Evolutionary conservation across 2,329 filamentous ascomycete genomes (phyloP).

Genomic region (Amphichorda felina): DNA sequence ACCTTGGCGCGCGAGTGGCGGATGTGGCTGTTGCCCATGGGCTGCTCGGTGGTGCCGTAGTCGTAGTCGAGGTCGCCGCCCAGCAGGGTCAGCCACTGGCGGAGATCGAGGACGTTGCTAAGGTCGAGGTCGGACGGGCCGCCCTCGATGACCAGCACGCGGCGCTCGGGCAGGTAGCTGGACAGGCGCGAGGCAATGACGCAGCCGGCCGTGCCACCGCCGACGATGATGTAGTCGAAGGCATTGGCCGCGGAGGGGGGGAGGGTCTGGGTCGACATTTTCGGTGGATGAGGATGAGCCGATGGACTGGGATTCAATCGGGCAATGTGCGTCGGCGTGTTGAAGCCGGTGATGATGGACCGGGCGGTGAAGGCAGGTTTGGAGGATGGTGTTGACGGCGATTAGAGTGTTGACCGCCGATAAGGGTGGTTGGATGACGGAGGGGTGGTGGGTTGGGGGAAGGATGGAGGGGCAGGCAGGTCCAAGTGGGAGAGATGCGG

Average conservation of each 20-base stretch:
- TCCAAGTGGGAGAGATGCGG: too few relatives aligned
- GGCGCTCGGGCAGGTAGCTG: conserved; percentile 73
- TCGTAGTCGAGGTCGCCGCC: conserved; percentile 87
- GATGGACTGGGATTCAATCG: too few relatives aligned
- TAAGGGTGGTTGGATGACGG: too few relatives aligned
- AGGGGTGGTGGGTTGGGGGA: too few relatives aligned
- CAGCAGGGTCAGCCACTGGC: conserved; percentile 75
- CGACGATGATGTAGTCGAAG: conserved; percentile 79
- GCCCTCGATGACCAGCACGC: conserved; percentile 73
- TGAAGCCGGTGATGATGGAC: neutral
- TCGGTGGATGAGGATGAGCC: conserved; percentile 17
- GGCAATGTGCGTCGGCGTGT: too few relatives aligned
- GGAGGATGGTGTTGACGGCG: neutral
- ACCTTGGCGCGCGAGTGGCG: conserved; percentile 88
- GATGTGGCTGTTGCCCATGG: conserved; percentile 84
- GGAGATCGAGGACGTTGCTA: conserved; percentile 73
- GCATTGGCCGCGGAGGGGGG: conserved; percentile 49
- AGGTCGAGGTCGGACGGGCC: conserved; percentile 85
- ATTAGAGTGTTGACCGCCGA: neutral
- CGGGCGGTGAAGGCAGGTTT: neutral
- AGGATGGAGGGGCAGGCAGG: too few relatives aligned
- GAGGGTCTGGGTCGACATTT: conserved; percentile 58
- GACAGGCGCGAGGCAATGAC: conserved; percentile 71
- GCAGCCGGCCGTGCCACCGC: conserved; percentile 77
- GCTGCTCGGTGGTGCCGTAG: conserved; percentile 81